These are phyloP conservation scores for Aspergillus panamensis DNA, from an alignment of 495 filamentous ascomycete genomes.

Conservation along the genomic window DNA sequence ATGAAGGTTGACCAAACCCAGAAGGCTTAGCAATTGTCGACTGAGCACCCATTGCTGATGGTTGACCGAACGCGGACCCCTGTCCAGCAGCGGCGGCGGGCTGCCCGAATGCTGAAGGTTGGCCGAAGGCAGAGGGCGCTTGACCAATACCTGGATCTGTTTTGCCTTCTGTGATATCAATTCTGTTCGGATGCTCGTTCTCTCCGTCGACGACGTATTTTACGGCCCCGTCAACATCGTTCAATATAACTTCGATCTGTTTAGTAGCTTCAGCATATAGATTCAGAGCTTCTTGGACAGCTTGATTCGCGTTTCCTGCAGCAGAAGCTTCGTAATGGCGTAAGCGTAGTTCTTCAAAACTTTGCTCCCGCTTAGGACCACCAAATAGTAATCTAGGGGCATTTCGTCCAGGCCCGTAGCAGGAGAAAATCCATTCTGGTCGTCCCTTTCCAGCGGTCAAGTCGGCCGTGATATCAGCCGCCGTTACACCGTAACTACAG, in stretches of 20 bases:
- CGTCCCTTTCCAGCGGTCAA: slow-evolving; percentile 56
- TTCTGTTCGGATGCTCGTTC: slow-evolving; percentile 76
- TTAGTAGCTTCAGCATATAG: slow-evolving; percentile 57
- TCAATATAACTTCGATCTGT: slow-evolving; percentile 64
- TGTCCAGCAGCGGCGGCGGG: slow-evolving; percentile 20
- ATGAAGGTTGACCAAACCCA: slow-evolving; percentile 33
- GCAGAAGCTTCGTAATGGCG: slow-evolving; percentile 58
- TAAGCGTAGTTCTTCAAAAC: slow-evolving; percentile 75
- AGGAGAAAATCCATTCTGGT: slow-evolving; percentile 80
- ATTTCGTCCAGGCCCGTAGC: slow-evolving; percentile 69
- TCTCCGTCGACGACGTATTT: slow-evolving; percentile 64
- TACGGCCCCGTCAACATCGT: slow-evolving; percentile 66
- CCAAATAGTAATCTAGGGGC: slow-evolving; percentile 78
- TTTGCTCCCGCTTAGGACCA: slow-evolving; percentile 72
- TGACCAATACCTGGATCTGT: slow-evolving; percentile 24
- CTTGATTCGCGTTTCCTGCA: slow-evolving; percentile 58
- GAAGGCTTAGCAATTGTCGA: slow-evolving; percentile 33
- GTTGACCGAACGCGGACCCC: slow-evolving; percentile 37
- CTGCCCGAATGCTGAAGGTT: slow-evolving; percentile 31
- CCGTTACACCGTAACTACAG: slow-evolving; percentile 49
- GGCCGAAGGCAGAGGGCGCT: slow-evolving; percentile 33
- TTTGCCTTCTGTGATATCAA: slow-evolving; percentile 61
- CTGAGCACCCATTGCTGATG: slow-evolving; percentile 16
- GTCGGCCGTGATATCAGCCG: slow-evolving; percentile 57
- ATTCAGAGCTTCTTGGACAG: slow-evolving; percentile 61